These are phyloP conservation scores for Venturiaceae sp. DNA, from an alignment of 2,329 filamentous ascomycete species.

Conservation along the genomic window DNA sequence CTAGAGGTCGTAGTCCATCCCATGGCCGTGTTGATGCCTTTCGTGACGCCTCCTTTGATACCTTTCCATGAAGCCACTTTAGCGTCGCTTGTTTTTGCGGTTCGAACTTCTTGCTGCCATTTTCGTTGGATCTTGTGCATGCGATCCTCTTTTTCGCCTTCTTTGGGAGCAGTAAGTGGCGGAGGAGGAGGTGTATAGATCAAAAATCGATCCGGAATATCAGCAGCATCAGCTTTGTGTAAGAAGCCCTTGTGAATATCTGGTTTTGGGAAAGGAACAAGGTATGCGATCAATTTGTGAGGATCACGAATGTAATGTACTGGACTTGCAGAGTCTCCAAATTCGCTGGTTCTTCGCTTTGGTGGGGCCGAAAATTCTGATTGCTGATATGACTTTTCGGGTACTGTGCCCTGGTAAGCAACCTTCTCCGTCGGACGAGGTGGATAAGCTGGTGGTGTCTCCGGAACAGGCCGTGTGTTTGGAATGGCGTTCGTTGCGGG, in stretches of 20 bases:
- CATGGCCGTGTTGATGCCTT: constrained; percentile 31
- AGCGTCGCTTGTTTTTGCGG: constrained; percentile 30
- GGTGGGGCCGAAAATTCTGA: not conserved
- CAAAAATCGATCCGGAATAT: constrained; percentile 30
- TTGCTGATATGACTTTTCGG: not conserved
- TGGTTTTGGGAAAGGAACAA: constrained; percentile 35
- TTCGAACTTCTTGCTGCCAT: constrained; percentile 36
- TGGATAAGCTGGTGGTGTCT: constrained; percentile 2
- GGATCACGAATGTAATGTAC: constrained; percentile 31
- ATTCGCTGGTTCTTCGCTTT: not conserved
- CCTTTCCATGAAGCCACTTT: constrained; percentile 32
- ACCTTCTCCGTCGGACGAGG: not conserved
- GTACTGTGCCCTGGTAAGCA: not conserved
- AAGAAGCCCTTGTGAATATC: constrained; percentile 22
- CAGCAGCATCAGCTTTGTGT: constrained; percentile 12
- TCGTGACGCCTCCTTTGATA: constrained; percentile 30
- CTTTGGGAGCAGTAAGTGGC: constrained; percentile 27
- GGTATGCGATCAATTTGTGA: constrained; percentile 31
- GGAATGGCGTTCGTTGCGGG: not conserved
- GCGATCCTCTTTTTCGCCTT: constrained; percentile 32
- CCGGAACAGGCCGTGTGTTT: not conserved
- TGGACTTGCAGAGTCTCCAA: constrained; percentile 14
- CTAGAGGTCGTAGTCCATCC: constrained; percentile 29
- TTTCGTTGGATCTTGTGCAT: constrained; percentile 33
- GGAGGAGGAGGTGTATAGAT: constrained; percentile 36